Conservation (phyloP, 495 filamentous ascomycete genomes). For the Penicillium lividum region DNA sequence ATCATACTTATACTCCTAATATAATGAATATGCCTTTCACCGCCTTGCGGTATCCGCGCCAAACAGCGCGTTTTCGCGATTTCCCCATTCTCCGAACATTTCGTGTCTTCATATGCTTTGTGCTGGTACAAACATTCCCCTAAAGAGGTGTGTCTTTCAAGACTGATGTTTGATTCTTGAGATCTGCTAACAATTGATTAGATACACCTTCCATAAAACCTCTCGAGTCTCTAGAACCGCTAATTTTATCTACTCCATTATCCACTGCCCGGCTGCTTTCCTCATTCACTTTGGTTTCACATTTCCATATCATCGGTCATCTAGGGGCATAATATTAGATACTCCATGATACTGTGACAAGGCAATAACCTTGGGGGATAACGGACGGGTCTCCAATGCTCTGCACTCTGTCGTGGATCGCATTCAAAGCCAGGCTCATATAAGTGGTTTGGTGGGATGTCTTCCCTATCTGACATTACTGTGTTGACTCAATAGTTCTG, state of each 20-base stretch:
- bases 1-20: not conserved
- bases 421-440: not conserved
- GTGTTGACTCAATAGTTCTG: not conserved
- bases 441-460: not conserved
- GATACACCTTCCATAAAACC: not conserved
- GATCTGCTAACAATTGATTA: not conserved
- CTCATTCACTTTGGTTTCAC: not conserved
- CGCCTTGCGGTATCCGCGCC: not conserved
- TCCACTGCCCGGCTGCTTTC: too few species aligned
- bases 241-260: too few species aligned
- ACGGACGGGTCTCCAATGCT: not conserved
- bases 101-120: not conserved
- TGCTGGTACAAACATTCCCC: not conserved
- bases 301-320: not conserved
- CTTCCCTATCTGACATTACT: not conserved
- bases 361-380: not conserved
- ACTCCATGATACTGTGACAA: not conserved
- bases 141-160: too few species aligned
- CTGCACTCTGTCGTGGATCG: not conserved
- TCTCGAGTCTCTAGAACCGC: not conserved
- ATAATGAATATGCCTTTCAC: not conserved
- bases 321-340: not conserved
- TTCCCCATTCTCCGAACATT: not conserved
- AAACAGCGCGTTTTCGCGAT: slow-evolving; percentile 16
- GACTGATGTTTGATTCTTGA: not conserved